These are phyloP conservation scores for Dictyostelium capitatum DNA, from an alignment of 78 protist genomes.

Conservation along the genomic window DNA sequence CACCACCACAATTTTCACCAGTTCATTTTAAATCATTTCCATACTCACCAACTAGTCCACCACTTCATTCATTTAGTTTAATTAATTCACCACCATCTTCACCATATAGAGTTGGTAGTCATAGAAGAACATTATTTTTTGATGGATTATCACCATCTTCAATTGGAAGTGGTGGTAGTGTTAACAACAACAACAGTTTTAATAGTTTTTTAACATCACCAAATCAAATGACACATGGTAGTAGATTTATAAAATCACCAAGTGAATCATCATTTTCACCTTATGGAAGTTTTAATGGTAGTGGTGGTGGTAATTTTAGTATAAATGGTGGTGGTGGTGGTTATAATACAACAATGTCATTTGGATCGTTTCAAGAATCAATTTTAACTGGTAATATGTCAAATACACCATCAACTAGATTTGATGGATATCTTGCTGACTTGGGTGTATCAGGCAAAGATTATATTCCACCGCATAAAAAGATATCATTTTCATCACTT, in stretches of 20 bases:
- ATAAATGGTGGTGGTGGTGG: neutral
- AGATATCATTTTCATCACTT: slow-evolving; percentile 61
- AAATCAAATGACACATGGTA: too few species aligned
- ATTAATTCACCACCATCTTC: slow-evolving; percentile 51
- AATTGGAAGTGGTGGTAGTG: neutral
- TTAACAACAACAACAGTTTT: neutral
- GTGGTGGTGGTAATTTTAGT: slow-evolving; percentile 7
- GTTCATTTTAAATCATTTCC: slow-evolving; percentile 8
- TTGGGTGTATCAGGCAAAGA: slow-evolving; percentile 73
- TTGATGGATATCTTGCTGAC: slow-evolving; percentile 57
- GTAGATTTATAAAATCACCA: neutral
- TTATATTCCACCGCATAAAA: slow-evolving; percentile 74
- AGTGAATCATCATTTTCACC: neutral
- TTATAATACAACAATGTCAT: slow-evolving; percentile 14
- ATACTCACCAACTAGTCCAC: slow-evolving; percentile 48
- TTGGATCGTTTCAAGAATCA: slow-evolving; percentile 80
- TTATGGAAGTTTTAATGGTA: neutral
- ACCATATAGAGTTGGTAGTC: slow-evolving; percentile 46
- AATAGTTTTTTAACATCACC: neutral
- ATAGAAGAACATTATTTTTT: slow-evolving; percentile 53
- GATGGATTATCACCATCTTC: slow-evolving; percentile 33
- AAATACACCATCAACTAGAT: slow-evolving; percentile 72
- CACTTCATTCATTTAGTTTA: slow-evolving; percentile 18
- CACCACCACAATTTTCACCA: slow-evolving; percentile 67
- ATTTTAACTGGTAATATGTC: slow-evolving; percentile 61